phyloP scores from a whole-genome alignment of 805 yeast genomes.

The Pichia scutulata region DNA sequence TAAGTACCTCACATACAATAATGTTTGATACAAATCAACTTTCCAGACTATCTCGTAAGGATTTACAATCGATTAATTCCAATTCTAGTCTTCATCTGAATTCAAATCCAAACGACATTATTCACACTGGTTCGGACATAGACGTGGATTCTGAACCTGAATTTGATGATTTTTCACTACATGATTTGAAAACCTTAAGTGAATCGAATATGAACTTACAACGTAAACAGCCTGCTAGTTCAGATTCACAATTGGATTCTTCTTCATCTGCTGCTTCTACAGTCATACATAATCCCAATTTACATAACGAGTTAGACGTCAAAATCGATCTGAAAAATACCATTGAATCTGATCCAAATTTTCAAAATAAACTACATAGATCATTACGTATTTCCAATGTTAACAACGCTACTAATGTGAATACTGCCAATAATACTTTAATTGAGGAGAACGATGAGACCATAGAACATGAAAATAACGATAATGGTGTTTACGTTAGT shows the following conservation, averaged over 20 bases:
- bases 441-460: background rate
- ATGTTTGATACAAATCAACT: background rate
- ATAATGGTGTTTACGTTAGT: background rate
- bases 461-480: background rate
- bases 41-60: background rate
- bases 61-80: background rate
- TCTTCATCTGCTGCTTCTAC: constrained; percentile 26
- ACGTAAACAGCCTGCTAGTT: background rate
- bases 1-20: no score
- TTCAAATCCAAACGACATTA: background rate
- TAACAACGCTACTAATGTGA: background rate
- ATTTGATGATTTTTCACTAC: constrained; percentile 15
- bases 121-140: background rate
- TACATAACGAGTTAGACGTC: background rate
- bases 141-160: background rate
- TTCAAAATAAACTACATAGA: constrained; percentile 7
- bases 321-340: constrained; percentile 13
- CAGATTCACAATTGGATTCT: constrained; percentile 15
- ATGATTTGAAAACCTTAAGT: constrained; percentile 3
- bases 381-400: constrained; percentile 1
- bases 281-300: constrained; percentile 17
- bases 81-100: background rate
- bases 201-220: constrained; percentile 1
- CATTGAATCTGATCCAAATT: constrained; percentile 18
- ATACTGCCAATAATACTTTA: background rate